Conservation (phyloP, 192 early-diverging fungal species). For the Coemansia sp. region DNA sequence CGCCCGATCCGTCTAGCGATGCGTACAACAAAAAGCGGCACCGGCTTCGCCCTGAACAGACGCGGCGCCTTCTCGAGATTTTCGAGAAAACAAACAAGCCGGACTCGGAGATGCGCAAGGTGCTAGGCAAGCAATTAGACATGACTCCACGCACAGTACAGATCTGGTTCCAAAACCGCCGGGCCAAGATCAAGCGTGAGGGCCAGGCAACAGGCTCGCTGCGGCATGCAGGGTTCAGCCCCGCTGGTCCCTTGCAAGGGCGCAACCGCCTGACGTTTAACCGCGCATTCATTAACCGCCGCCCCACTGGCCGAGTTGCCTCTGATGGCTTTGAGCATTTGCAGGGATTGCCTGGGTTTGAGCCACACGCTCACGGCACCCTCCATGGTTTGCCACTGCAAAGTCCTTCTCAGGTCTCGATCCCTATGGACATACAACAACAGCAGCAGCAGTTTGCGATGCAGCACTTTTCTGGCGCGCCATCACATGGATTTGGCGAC, state of each 20-base stretch:
- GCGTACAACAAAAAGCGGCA: conserved; percentile 59
- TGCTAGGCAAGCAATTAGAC: conserved; percentile 61
- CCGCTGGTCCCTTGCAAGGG: conserved; percentile 3
- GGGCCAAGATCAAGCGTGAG: conserved; percentile 83
- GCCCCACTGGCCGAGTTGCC: conserved; percentile 29
- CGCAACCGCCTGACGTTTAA: conserved; percentile 43
- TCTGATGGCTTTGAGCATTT: conserved; percentile 36
- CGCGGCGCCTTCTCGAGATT: conserved; percentile 58
- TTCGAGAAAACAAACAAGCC: conserved; percentile 66
- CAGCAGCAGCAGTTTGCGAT: conserved; percentile 15
- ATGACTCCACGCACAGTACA: conserved; percentile 74
- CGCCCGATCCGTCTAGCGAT: conserved; percentile 28
- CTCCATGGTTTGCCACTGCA: conserved; percentile 38
- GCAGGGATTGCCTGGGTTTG: conserved; percentile 24
- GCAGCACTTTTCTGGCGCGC: conserved; percentile 2
- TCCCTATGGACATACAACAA: conserved; percentile 18
- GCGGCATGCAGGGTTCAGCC: conserved; percentile 9
- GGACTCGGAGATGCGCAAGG: conserved; percentile 59
- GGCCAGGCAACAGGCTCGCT: conserved; percentile 19
- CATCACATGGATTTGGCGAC: conserved; percentile 11
- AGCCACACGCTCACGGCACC: conserved; percentile 17
- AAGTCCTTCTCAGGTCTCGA: conserved; percentile 44
- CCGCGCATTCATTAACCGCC: conserved; percentile 31
- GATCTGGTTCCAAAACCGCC: conserved; percentile 87
- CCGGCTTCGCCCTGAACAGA: conserved; percentile 67